A percentile compares a stretch with the other conserved stretches of the same genome.
phyloP scores from a whole-genome alignment of 2,329 filamentous ascomycete species.

The Epichloe hybrida region DNA sequence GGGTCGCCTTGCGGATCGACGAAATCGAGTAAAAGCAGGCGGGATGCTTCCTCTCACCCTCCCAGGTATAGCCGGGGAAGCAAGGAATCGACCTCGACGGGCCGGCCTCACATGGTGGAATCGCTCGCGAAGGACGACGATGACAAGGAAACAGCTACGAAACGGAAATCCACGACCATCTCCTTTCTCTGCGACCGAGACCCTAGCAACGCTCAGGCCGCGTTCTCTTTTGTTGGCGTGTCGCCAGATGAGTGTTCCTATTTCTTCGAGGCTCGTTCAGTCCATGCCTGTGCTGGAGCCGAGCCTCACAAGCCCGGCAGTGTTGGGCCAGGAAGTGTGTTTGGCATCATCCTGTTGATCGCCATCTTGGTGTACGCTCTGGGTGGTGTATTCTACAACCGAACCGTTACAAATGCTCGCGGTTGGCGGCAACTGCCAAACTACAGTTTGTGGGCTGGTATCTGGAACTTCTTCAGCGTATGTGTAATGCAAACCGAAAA shows the following conservation, averaged over 20 bases:
- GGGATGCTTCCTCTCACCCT: not conserved
- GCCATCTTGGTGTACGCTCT: slow-evolving; percentile 80
- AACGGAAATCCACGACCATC: slow-evolving; percentile 71
- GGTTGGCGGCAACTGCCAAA: slow-evolving; percentile 95
- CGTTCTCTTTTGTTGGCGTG: slow-evolving; percentile 68
- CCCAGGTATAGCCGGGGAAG: not conserved
- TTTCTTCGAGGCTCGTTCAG: slow-evolving; percentile 83
- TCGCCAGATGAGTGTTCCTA: slow-evolving; percentile 88
- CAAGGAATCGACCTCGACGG: not conserved
- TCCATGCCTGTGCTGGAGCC: slow-evolving; percentile 59
- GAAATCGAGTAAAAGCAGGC: slow-evolving; percentile 21
- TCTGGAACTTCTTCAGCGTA: slow-evolving; percentile 68
- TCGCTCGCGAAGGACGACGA: slow-evolving; percentile 20
- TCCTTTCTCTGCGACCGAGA: slow-evolving; percentile 89
- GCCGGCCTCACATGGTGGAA: slow-evolving; percentile 7
- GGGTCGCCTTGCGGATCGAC: slow-evolving; percentile 55
- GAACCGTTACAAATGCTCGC: slow-evolving; percentile 83
- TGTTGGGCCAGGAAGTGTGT: slow-evolving; percentile 61
- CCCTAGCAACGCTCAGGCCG: slow-evolving; percentile 51
- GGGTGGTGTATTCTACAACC: slow-evolving; percentile 89
- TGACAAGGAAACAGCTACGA: slow-evolving; percentile 10
- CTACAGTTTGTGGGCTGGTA: slow-evolving; percentile 81
- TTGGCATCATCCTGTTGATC: slow-evolving; percentile 68
- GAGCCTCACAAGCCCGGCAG: slow-evolving; percentile 61
- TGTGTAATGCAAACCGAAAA: slow-evolving; percentile 22